Evolutionary conservation across 768 basidiomycete genomes (phyloP).

Genomic region (Cystobasidium ongulense): DNA sequence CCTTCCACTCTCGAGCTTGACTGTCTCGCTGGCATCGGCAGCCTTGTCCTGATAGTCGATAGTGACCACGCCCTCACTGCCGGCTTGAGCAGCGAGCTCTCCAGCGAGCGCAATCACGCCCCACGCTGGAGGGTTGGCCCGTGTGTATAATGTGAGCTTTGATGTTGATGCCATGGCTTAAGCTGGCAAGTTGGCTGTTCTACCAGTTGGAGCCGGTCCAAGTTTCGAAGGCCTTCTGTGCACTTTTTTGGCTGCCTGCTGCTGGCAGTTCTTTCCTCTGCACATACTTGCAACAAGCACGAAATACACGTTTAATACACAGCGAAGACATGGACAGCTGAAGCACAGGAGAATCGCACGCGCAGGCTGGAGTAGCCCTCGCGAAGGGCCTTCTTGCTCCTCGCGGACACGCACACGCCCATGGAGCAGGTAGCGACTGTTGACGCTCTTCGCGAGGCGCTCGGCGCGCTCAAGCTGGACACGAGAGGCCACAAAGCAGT

Average conservation of each 20-base stretch:
- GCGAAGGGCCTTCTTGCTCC: background rate
- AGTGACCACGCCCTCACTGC: constrained; percentile 8
- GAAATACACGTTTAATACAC: too few species aligned
- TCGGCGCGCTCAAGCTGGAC: constrained; percentile 43
- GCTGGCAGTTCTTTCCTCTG: too few species aligned
- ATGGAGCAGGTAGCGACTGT: constrained; percentile 33
- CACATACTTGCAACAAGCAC: too few species aligned
- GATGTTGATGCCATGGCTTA: constrained; percentile 26
- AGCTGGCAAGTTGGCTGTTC: background rate
- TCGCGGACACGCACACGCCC: background rate
- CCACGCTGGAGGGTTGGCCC: constrained; percentile 10
- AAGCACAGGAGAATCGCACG: background rate
- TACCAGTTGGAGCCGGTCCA: background rate
- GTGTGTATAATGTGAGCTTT: constrained; percentile 19
- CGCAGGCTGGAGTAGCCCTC: background rate
- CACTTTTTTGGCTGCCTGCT: background rate
- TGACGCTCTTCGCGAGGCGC: constrained; percentile 41
- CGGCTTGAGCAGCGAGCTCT: background rate
- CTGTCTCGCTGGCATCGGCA: constrained; percentile 3
- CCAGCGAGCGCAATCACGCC: constrained; percentile 24
- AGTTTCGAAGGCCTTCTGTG: background rate
- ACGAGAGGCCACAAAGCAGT: constrained; percentile 47
- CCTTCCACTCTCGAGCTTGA: constrained; percentile 25
- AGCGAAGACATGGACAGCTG: background rate
- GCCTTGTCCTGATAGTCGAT: constrained; percentile 22